Evolutionary conservation across 176 grass and related monocot genomes (phyloP), one percentile per base, ranked within the genome.

Genomic region (Pharus latifolius): DNA sequence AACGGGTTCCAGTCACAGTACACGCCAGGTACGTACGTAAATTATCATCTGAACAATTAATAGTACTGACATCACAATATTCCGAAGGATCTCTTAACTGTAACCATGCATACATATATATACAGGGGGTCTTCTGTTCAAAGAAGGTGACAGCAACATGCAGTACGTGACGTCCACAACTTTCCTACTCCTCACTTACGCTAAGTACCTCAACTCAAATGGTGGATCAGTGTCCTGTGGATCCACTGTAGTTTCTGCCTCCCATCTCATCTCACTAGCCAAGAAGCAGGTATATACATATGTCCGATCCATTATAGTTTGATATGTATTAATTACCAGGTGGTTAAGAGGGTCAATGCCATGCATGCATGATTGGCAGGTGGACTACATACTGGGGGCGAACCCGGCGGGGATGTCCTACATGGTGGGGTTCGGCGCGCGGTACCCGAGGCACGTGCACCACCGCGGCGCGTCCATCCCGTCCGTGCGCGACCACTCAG

Each of bases 111-210:
- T n/a, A n/a, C n/a, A n/a, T n/a, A n/a, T n/a, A n/a, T n/a, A n/a
- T 18, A 68, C 52, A 45, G 87, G 91, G 0, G 91, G 91, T 0
- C 81, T 91, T 41, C 76, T 96, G 28, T 91, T 82, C 81, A 88
- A 88, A 55, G 56, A 49, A 10, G 77, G 91, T 38, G 84, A 88
- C 27, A 80, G 81, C 84, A 91, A 96, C 81, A 73, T 96, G 72
- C 84, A 96, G 78, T 96, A 96, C 77, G 91, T 96, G n/a, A 96
- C 91, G 3, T 88, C 87, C 31, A 82, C 87, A 3, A 6, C 78
- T 4, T 96, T 96, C 69, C 84, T 96, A 11, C 92, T 96, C 34
- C 67, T 96, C 18, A 55, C 82, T 37, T 81, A 96, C 67, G 81
- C 92, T 74, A 96, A 85, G 38, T 83, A 80, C 73, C 92, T 96